Conservation (phyloP, 257 asterid species). For the Verbascum thapsus region DNA sequence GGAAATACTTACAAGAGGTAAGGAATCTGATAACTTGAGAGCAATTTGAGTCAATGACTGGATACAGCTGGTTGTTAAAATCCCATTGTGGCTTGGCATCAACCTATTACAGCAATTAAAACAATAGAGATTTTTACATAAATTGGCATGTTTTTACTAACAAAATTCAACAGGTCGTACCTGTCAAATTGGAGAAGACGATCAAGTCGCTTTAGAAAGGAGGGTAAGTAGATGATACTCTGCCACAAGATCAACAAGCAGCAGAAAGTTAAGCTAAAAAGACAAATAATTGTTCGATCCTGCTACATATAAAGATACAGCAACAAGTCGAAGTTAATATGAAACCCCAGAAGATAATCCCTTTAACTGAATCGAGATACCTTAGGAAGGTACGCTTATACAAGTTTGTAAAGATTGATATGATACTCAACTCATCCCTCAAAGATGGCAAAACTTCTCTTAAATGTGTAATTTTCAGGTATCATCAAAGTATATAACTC, state of each 20-base stretch:
- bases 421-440: no score
- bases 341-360: no score
- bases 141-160: not conserved
- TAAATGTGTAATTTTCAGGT: not conserved
- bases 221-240: conserved; percentile 69
- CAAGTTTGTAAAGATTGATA: no score
- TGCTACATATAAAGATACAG: no score
- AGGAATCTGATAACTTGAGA: conserved; percentile 76
- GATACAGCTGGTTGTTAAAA: conserved; percentile 81
- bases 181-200: conserved; percentile 96
- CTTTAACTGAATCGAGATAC: no score
- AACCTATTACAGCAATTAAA: conserved; percentile 49
- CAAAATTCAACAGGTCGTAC: conserved; percentile 39
- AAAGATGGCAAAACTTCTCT: no score
- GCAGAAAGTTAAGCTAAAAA: conserved; percentile 29
- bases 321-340: no score
- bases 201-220: conserved; percentile 96
- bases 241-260: conserved; percentile 53
- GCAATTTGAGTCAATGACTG: conserved; percentile 86
- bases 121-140: conserved; percentile 17
- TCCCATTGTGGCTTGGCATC: conserved; percentile 98
- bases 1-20: conserved; percentile 75
- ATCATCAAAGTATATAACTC: not conserved
- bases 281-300: not conserved
- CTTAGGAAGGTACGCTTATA: no score